These are phyloP conservation scores for Candida pini DNA, from an alignment of 805 yeast species.

Conservation along the genomic window DNA sequence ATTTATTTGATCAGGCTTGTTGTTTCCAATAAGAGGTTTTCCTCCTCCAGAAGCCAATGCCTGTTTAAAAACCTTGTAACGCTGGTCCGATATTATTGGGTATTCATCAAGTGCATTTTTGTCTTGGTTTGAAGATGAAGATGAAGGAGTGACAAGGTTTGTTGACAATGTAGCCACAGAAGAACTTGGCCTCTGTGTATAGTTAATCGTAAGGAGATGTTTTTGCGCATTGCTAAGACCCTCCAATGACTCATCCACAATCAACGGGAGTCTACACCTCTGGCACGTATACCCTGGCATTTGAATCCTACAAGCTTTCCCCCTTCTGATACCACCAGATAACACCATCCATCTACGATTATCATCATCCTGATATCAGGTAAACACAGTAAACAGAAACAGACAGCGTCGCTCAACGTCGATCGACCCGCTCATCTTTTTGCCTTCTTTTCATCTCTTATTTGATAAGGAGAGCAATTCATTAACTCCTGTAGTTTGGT, in stretches of 20 bases:
- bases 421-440: no score
- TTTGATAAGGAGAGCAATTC: no score
- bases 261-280: conserved; percentile 54
- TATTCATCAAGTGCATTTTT: conserved; percentile 20
- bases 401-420: no score
- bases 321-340: no score
- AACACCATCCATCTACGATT: no score
- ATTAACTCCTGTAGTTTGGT: no score
- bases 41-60: conserved; percentile 21
- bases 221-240: conserved; percentile 51
- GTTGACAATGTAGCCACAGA: conserved; percentile 3
- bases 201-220: conserved; percentile 38
- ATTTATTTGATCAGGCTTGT: conserved; percentile 7
- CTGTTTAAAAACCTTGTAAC: conserved; percentile 32
- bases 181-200: conserved; percentile 23
- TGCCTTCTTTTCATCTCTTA: no score
- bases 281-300: conserved; percentile 43
- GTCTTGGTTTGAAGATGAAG: conserved; percentile 6
- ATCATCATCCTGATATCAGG: no score
- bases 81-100: conserved; percentile 32
- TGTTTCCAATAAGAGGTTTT: conserved; percentile 17
- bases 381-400: no score
- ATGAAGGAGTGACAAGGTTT: background rate
- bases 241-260: conserved; percentile 48
- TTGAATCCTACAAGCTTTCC: no score